Base-by-base conservation (phyloP, 768 basidiomycete species). In the Panaeolus cyanescens region DNA sequence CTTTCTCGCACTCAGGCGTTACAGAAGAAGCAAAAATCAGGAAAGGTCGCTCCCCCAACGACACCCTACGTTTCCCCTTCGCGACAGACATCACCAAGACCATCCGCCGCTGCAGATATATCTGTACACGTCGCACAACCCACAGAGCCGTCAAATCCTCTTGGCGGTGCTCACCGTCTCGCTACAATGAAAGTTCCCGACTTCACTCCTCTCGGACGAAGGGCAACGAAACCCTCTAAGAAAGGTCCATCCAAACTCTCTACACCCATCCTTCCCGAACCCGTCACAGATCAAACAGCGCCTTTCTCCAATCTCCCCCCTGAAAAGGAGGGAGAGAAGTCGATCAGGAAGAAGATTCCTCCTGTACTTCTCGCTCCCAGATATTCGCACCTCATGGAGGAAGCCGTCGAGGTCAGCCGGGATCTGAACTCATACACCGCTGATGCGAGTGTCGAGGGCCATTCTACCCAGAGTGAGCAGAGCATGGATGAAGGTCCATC, bases 371-470 rank as follows among this genome's bases (percentile, higher is more conserved):
- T 85, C 1, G 85, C 83, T 1, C 86, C 85, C 6, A 70, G 84
- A 20, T 88, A 88, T 67, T 82, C 81, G 5, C 84, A 86, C 71
- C 72, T 88, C 1, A 68, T 86, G 63, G 83, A 86, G 22, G 85
- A 86, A 66, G 85, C 84, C 4, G 70, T 76, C n/a, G 70, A 75
- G 0, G 68, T 86, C 58, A 74, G 74, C 34, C 65, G 70, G 20
- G 64, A 70, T 45, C 10, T 50, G 25, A 28, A 13, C 0, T 50
- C 45, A 13, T 20, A 25, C 25, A 28, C 45, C 45, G 10, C 10
- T 28, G 25, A 15, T 13, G 25, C 15, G 57, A 63, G 28, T 19
- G 55, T 37, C 5, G 32, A 37, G 1, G 58, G 55, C 25, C 8
- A 54, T 13, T 34, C 30, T 6, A 5, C 12, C 36, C 33, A 28